Percentiles rank a stretch among this genome's conserved stretches.
Evolutionary conservation across 148 eudicot species (phyloP).

Genomic region (Dysphania ambrosioides): DNA sequence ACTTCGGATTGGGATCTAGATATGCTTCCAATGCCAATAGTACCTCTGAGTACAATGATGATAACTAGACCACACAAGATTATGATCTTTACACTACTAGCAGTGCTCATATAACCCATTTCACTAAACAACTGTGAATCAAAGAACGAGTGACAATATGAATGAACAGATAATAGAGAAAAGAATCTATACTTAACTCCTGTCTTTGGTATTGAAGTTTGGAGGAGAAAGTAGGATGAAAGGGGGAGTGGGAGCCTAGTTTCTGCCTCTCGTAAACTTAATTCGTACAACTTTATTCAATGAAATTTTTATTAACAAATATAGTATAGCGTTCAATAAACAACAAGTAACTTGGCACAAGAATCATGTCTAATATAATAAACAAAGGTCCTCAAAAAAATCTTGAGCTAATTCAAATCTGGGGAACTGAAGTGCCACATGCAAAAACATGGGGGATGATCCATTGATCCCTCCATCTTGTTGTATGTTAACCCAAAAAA

Average conservation of each 20-base stretch:
- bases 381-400: too few species aligned
- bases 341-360: background rate
- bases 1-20: background rate
- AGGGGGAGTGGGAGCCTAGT: background rate
- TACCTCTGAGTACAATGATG: background rate
- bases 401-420: background rate
- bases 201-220: background rate
- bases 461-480: background rate
- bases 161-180: too few species aligned
- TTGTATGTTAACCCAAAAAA: background rate
- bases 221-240: background rate
- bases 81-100: background rate
- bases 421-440: background rate
- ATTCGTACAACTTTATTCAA: background rate
- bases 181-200: too few species aligned
- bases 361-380: background rate
- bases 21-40: background rate
- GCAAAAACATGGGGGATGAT: background rate
- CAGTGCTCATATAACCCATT: background rate
- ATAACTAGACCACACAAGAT: background rate
- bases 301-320: background rate
- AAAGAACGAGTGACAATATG: background rate
- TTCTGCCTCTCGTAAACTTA: too few species aligned
- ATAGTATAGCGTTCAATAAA: too few species aligned
- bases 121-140: background rate